phyloP scores from a whole-genome alignment of 108 stramenopile genomes.

The Skeletonema tropicum region DNA sequence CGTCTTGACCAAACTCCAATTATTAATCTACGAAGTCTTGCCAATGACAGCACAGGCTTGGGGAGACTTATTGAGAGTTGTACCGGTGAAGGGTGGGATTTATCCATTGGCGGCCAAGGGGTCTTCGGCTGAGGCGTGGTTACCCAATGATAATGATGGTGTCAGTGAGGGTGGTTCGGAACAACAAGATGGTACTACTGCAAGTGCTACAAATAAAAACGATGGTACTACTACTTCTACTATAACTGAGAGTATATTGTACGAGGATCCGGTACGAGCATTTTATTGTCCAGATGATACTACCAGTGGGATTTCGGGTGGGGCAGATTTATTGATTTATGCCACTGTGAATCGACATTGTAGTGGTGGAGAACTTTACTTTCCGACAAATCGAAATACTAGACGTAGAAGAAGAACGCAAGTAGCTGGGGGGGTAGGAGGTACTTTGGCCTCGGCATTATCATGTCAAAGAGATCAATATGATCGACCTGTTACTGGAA shows the following conservation, averaged over 20 bases:
- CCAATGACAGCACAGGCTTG: constrained; percentile 41
- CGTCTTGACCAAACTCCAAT: constrained; percentile 33
- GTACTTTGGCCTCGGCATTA: constrained; percentile 47
- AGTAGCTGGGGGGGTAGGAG: neutral
- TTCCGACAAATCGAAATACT: neutral
- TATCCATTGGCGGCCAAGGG: constrained; percentile 42
- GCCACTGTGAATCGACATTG: constrained; percentile 54
- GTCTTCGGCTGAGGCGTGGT: constrained; percentile 12
- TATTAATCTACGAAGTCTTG: constrained; percentile 45
- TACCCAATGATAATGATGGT: constrained; percentile 14
- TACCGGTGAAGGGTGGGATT: constrained; percentile 48
- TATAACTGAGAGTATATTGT: constrained; percentile 10
- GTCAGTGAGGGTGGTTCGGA: neutral
- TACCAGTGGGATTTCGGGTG: constrained; percentile 40
- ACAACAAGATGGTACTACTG: neutral
- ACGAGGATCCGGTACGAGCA: constrained; percentile 41
- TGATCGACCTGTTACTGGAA: constrained; percentile 53
- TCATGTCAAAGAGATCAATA: constrained; percentile 55
- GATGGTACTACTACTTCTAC: constrained; percentile 3
- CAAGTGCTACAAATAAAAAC: neutral
- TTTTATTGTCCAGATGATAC: constrained; percentile 52
- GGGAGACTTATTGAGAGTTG: constrained; percentile 42
- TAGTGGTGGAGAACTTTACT: constrained; percentile 9
- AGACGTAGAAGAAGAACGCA: neutral
- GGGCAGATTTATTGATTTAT: constrained; percentile 46